A percentile compares a stretch with the other conserved stretches of the same genome.
These are phyloP conservation scores for Sporothrix protearum DNA, from an alignment of 2,329 filamentous ascomycete genomes.

Conservation along the genomic window DNA sequence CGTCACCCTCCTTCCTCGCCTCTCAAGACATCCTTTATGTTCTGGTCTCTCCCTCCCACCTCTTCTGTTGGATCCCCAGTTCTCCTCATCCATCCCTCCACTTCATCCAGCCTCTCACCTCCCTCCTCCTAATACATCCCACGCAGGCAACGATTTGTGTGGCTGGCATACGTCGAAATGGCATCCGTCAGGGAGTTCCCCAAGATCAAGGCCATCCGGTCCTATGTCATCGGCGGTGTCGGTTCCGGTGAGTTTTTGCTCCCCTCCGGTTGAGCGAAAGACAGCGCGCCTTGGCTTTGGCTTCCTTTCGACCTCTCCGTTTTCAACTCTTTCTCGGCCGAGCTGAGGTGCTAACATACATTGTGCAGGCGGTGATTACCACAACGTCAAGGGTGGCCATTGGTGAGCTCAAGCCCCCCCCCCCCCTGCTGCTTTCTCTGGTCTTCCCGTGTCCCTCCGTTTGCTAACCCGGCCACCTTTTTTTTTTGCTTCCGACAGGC, in stretches of 20 bases:
- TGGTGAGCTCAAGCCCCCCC: constrained; percentile 48
- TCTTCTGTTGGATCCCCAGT: background rate
- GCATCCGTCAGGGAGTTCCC: constrained; percentile 59
- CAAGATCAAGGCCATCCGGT: constrained; percentile 70
- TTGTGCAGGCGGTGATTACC: constrained; percentile 72
- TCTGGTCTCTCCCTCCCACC: constrained; percentile 12
- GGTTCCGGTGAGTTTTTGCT: constrained; percentile 46
- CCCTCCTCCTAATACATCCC: background rate
- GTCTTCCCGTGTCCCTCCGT: background rate
- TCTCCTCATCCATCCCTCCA: background rate
- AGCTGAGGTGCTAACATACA: constrained; percentile 30
- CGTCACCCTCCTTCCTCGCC: background rate
- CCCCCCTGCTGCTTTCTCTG: background rate
- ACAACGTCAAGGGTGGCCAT: constrained; percentile 78
- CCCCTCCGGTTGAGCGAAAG: background rate
- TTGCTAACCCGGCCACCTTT: background rate
- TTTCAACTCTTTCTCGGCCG: background rate
- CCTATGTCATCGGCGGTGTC: constrained; percentile 65
- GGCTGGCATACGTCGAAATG: constrained; percentile 36
- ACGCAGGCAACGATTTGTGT: background rate
- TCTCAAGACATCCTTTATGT: background rate
- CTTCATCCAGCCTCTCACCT: background rate
- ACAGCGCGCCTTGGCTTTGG: background rate
- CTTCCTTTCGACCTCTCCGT: background rate
- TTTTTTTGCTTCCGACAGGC: constrained; percentile 52